Conservation (phyloP, 2,329 filamentous ascomycete genomes). For the Colletotrichum gigasporum region DNA sequence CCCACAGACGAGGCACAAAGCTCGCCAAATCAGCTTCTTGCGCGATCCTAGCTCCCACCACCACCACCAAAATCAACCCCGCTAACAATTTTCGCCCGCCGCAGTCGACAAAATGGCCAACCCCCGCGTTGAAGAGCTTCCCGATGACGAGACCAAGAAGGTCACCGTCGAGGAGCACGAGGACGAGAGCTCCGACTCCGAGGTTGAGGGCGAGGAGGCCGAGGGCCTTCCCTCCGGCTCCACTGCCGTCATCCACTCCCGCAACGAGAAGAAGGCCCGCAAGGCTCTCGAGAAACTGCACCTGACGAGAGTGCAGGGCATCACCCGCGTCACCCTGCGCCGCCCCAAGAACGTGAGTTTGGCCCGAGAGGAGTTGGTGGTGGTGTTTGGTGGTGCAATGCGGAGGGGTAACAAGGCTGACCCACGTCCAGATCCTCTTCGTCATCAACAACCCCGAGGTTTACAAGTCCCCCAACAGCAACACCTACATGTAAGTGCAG, state of each 20-base stretch:
- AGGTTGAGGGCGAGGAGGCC: slow-evolving; percentile 77
- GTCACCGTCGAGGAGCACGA: slow-evolving; percentile 79
- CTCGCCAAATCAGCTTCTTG: slow-evolving; percentile 29
- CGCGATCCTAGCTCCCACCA: slow-evolving; percentile 33
- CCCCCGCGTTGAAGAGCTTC: slow-evolving; percentile 96
- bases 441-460: slow-evolving; percentile 99
- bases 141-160: slow-evolving; percentile 90
- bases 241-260: slow-evolving; percentile 91
- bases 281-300: slow-evolving; percentile 99
- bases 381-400: neutral
- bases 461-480: slow-evolving; percentile 99
- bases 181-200: slow-evolving; percentile 77
- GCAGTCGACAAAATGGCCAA: slow-evolving; percentile 81
- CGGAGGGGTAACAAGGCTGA: slow-evolving; percentile 32
- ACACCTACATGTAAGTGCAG: slow-evolving; percentile 94
- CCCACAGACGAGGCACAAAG: slow-evolving; percentile 9
- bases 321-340: slow-evolving; percentile 97
- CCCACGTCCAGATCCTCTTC: slow-evolving; percentile 84
- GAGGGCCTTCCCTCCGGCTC: slow-evolving; percentile 82
- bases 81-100: slow-evolving; percentile 13
- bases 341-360: slow-evolving; percentile 98
- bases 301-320: slow-evolving; percentile 94
- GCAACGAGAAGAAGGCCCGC: slow-evolving; percentile 99
- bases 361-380: neutral
- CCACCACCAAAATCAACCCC: slow-evolving; percentile 10